Base-by-base conservation (phyloP, 345 rosid genomes). In the Populus tremula region DNA sequence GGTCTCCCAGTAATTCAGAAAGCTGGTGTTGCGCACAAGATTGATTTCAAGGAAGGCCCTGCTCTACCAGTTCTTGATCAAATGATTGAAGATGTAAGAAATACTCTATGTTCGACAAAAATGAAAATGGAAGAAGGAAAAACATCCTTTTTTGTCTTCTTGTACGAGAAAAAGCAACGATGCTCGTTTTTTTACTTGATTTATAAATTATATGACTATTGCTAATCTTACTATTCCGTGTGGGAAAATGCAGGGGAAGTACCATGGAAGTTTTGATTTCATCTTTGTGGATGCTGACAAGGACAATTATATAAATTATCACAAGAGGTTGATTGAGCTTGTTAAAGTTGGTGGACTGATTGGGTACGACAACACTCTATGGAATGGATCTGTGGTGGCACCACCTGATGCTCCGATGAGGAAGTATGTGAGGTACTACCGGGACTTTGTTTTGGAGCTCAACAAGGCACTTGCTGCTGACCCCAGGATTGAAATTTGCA, bases 261-360 rank as follows among this genome's bases (percentile, higher is more conserved):
- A 87, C 86, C 94, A 88, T 72, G 98, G 98, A 10, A 71, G 89
- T 0, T 94, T 74, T 36, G 98, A 96, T 80, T 96, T 96, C 89
- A 86, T 96, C 16, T 94, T 96, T 73, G 99, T 96, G 80, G 99
- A 96, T 70, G 99, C 99, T 33, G 98, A 96, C 78, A 96, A 96
- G 78, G 98, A 94, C 89, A 96, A 96, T 86, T 94, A 96, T 83
- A 35, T 94, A 7, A 94, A 94, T 88, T 92, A 94, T 84, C 98
- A 94, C 84, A 88, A 91, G 85, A 87, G 97, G 76, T 56, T 94
- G 86, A 87, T 94, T 8, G 97, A 94, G 2, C 79, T 96, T 73
- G 94, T 92, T 63, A 94, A 91, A 74, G 89, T 96, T 9, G 97
- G 98, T 1, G 99, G 99, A 5, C 69, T 96, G 73, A 91, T 96